Conservation (phyloP, 2,329 filamentous ascomycete genomes). For the Sporothrix dimorphospora region DNA sequence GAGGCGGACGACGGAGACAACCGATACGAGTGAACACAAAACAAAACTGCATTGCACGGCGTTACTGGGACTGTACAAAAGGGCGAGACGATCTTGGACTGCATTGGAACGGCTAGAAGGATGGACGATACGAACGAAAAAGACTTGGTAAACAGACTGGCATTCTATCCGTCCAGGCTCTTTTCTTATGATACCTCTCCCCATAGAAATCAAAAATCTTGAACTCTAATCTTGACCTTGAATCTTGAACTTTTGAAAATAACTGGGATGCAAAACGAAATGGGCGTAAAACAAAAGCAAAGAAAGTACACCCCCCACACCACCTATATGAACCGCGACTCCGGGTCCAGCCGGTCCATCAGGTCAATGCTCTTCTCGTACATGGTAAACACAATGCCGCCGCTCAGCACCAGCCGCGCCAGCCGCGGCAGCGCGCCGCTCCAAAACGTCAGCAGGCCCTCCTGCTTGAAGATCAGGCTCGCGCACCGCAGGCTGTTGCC, state of each 20-base stretch:
- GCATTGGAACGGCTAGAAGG: slow-evolving; percentile 10
- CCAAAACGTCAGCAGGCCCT: slow-evolving; percentile 91
- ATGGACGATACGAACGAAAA: background rate
- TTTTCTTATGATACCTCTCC: slow-evolving; percentile 16
- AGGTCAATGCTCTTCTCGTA: slow-evolving; percentile 96
- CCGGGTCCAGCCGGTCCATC: slow-evolving; percentile 78
- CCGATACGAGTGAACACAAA: background rate
- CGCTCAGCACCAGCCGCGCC: slow-evolving; percentile 83
- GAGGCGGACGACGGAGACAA: background rate
- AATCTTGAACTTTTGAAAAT: background rate
- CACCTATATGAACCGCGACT: slow-evolving; percentile 74
- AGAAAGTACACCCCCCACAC: background rate
- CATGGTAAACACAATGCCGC: slow-evolving; percentile 97
- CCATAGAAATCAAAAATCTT: background rate
- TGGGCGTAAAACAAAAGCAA: background rate
- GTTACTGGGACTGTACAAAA: slow-evolving; percentile 1
- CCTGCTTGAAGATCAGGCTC: slow-evolving; percentile 79
- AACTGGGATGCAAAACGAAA: background rate
- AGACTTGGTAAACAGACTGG: background rate
- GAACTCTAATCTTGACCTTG: background rate
- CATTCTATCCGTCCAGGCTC: background rate
- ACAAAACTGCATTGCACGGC: slow-evolving; percentile 14
- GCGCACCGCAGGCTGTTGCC: slow-evolving; percentile 88
- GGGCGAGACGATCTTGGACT: slow-evolving; percentile 1
- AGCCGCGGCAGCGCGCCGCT: slow-evolving; percentile 86